Conservation (phyloP, 2,329 filamentous ascomycete genomes). For the Stagonosporopsis tanaceti region DNA sequence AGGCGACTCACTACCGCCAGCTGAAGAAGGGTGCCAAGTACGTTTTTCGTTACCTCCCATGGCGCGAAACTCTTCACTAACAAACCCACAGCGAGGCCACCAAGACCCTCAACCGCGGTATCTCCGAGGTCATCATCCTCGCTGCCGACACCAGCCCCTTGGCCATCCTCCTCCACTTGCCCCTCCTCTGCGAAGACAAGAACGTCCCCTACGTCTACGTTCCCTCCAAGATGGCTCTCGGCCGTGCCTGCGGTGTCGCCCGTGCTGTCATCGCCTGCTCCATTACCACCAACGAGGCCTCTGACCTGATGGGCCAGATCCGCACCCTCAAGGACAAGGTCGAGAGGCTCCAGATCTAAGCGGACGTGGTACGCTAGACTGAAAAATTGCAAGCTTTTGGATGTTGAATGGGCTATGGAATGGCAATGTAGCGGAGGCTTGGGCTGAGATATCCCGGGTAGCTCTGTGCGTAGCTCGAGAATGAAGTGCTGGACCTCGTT, state of each 20-base stretch:
- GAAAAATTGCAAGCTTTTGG: background rate
- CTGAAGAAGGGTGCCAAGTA: constrained; percentile 60
- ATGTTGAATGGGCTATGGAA: constrained; percentile 27
- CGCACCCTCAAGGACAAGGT: constrained; percentile 91
- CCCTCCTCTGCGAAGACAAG: constrained; percentile 87
- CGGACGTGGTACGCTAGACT: constrained; percentile 4
- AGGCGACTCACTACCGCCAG: constrained; percentile 43
- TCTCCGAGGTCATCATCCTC: constrained; percentile 86
- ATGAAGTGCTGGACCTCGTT: constrained; percentile 33
- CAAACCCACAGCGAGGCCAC: constrained; percentile 60
- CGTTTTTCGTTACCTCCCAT: background rate
- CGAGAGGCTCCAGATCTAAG: constrained; percentile 88
- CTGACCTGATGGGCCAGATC: constrained; percentile 87
- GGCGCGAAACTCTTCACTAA: background rate
- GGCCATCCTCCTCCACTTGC: constrained; percentile 73
- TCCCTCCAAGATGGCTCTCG: constrained; percentile 82
- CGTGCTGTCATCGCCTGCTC: constrained; percentile 85
- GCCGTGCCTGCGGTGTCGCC: constrained; percentile 80
- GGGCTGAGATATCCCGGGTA: constrained; percentile 28
- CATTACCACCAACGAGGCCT: constrained; percentile 73
- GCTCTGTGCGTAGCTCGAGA: constrained; percentile 35
- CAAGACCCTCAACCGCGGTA: constrained; percentile 90
- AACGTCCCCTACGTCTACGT: constrained; percentile 66
- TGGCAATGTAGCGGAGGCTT: constrained; percentile 21
- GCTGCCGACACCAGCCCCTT: constrained; percentile 83